Conservation (phyloP, 106 monocot species). For the Dioscorea dumetorum region DNA sequence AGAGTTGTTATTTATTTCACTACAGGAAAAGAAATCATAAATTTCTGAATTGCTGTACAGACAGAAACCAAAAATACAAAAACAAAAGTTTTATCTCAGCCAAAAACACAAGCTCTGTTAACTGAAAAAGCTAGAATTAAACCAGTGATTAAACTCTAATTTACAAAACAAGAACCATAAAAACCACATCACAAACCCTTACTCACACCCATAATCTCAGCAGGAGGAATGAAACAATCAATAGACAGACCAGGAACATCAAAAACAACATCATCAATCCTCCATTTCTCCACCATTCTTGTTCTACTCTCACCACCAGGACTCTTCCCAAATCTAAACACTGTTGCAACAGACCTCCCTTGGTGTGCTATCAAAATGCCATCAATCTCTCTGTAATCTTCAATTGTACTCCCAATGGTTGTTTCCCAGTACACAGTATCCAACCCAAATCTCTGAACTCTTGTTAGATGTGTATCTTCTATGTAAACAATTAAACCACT, state of each 20-base stretch:
- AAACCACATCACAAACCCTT: slow-evolving; percentile 1
- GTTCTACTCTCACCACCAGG: slow-evolving; percentile 8
- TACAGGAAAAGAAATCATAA: too few species aligned
- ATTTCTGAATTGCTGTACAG: too few species aligned
- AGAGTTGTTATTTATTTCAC: too few species aligned
- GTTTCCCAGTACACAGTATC: slow-evolving; percentile 54
- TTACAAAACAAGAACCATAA: too few species aligned
- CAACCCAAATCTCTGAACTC: slow-evolving; percentile 23
- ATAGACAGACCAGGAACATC: slow-evolving; percentile 45
- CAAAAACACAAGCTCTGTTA: too few species aligned
- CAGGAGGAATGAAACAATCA: slow-evolving; percentile 59
- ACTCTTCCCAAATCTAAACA: slow-evolving; percentile 36
- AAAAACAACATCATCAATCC: slow-evolving; percentile 57
- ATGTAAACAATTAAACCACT: slow-evolving; percentile 50
- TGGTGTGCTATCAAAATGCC: slow-evolving; percentile 37
- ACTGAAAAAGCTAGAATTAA: too few species aligned
- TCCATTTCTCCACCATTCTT: slow-evolving; percentile 51
- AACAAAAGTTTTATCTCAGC: too few species aligned
- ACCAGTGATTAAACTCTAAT: too few species aligned
- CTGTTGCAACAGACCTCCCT: slow-evolving; percentile 36
- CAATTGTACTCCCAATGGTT: slow-evolving; percentile 37
- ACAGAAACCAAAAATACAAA: too few species aligned
- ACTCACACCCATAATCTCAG: slow-evolving; percentile 14
- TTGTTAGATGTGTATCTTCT: slow-evolving; percentile 53
- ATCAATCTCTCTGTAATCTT: slow-evolving; percentile 42